Conservation (phyloP, 2,329 filamentous ascomycete genomes). For the Huntiella omanensis region DNA sequence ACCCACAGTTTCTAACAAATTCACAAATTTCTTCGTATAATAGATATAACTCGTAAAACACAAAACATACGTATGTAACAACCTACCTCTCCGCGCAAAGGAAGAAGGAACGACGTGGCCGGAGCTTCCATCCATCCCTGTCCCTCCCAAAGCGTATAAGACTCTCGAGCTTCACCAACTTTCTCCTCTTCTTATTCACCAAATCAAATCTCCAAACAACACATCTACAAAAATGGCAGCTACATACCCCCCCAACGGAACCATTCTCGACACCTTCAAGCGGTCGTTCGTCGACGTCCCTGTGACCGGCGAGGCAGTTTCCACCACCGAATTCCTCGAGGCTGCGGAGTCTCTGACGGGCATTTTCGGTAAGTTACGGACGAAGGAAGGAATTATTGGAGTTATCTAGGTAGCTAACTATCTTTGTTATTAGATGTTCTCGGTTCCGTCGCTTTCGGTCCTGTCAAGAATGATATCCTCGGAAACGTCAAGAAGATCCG, state of each 20-base stretch:
- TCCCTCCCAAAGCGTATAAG: neutral
- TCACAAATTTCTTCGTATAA: no score
- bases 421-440: constrained; percentile 32
- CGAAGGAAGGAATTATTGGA: constrained; percentile 2
- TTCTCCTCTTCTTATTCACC: neutral
- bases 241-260: constrained; percentile 43
- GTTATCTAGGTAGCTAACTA: neutral
- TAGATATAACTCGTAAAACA: neutral
- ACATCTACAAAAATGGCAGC: constrained; percentile 26
- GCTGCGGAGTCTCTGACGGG: constrained; percentile 72
- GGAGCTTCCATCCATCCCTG: neutral
- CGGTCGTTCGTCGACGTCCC: constrained; percentile 71
- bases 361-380: constrained; percentile 50
- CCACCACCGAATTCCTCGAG: constrained; percentile 75
- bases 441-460: constrained; percentile 59
- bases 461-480: constrained; percentile 78
- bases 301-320: constrained; percentile 51
- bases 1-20: no score
- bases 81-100: neutral
- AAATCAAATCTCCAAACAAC: neutral
- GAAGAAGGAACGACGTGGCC: neutral
- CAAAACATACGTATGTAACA: no score
- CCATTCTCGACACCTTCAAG: constrained; percentile 73
- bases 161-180: neutral
- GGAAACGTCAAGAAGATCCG: constrained; percentile 96